phyloP scores from a whole-genome alignment of 257 asterid genomes.

The Ilex aquifolium region DNA sequence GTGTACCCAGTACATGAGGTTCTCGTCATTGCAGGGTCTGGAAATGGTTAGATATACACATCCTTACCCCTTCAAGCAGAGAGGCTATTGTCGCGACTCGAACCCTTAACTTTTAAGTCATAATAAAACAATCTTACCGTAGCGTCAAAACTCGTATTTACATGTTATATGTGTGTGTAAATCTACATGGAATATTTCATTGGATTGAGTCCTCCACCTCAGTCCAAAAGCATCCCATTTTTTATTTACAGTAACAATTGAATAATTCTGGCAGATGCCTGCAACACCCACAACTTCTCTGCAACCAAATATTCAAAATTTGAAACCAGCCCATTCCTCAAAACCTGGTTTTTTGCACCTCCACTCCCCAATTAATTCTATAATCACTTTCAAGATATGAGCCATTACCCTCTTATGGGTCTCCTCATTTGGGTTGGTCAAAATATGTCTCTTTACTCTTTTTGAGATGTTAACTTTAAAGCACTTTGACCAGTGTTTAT shows the following conservation, averaged over 20 bases:
- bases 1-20: too few relatives aligned
- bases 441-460: slow-evolving; percentile 13
- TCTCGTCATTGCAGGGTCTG: too few relatives aligned
- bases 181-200: too few relatives aligned
- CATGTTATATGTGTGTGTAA: neutral
- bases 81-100: too few relatives aligned
- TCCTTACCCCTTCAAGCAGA: too few relatives aligned
- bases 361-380: neutral
- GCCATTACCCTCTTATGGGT: slow-evolving; percentile 4
- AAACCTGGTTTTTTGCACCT: slow-evolving; percentile 34
- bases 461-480: slow-evolving; percentile 29
- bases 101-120: too few relatives aligned
- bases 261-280: slow-evolving; percentile 7
- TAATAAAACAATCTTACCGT: too few relatives aligned
- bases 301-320: slow-evolving; percentile 23
- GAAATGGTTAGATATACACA: too few relatives aligned
- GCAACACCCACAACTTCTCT: slow-evolving; percentile 17
- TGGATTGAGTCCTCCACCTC: slow-evolving; percentile 1
- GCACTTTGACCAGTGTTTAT: slow-evolving; percentile 14
- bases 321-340: slow-evolving; percentile 42
- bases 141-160: too few relatives aligned
- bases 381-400: slow-evolving; percentile 1
- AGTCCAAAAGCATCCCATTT: slow-evolving; percentile 19
- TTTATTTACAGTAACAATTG: neutral
- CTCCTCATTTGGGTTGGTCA: slow-evolving; percentile 25